Conservation (phyloP, 257 asterid genomes). For the Eucommia ulmoides region DNA sequence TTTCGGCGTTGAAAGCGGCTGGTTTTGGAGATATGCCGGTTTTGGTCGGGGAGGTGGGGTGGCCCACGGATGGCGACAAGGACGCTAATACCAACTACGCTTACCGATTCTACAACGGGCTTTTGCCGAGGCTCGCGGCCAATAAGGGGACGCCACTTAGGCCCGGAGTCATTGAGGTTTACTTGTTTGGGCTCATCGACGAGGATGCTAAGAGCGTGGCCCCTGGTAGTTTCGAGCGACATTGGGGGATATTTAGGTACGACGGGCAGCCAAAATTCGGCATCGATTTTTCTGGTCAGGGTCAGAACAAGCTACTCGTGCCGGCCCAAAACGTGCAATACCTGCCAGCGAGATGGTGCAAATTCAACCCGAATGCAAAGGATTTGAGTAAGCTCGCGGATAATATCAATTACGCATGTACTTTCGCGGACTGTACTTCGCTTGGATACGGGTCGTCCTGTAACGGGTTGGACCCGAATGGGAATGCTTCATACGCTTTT, state of each 20-base stretch:
- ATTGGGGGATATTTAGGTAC: conserved; percentile 69
- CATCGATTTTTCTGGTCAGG: conserved; percentile 53
- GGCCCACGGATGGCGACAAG: conserved; percentile 69
- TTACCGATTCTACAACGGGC: conserved; percentile 53
- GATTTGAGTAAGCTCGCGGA: conserved; percentile 42
- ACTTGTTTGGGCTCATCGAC: conserved; percentile 72
- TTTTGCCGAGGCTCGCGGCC: conserved; percentile 45
- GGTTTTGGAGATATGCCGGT: conserved; percentile 52
- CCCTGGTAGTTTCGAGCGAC: conserved; percentile 72
- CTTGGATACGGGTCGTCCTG: conserved; percentile 76
- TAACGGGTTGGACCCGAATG: conserved; percentile 52
- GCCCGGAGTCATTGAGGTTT: conserved; percentile 48
- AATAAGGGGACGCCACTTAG: conserved; percentile 73
- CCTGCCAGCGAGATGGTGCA: conserved; percentile 53
- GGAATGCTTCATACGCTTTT: conserved; percentile 66
- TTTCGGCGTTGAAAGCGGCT: conserved; percentile 39
- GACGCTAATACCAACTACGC: conserved; percentile 46
- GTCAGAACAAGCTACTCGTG: conserved; percentile 32
- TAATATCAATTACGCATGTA: conserved; percentile 50
- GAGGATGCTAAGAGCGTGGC: conserved; percentile 66
- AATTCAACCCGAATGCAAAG: conserved; percentile 35
- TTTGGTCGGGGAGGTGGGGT: conserved; percentile 73
- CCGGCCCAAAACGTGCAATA: conserved; percentile 48
- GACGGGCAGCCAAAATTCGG: conserved; percentile 80
- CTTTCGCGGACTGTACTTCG: conserved; percentile 58